Percentiles rank a stretch among this genome's conserved stretches.
Conservation (phyloP, 106 monocot genomes). For the Alisma plantagoaquatica region DNA sequence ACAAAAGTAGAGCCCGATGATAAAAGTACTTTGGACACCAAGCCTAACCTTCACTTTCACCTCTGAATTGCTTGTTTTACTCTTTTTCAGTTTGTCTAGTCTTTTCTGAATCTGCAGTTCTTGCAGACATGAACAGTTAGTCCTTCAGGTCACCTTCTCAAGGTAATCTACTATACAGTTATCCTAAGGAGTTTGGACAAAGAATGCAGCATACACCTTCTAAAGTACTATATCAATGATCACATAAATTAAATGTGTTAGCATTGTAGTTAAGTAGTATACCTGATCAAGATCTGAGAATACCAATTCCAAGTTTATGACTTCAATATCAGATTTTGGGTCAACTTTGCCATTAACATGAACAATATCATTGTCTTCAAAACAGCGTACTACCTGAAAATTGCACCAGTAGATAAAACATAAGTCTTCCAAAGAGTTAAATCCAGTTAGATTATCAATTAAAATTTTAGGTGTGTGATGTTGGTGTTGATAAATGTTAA, state of each 20-base stretch:
- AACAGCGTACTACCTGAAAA: conserved; percentile 91
- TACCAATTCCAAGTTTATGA: conserved; percentile 93
- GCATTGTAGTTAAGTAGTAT: too few relatives aligned
- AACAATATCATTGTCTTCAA: conserved; percentile 96
- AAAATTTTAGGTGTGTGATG: too few relatives aligned
- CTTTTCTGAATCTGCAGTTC: conserved; percentile 90
- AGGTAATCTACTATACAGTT: too few relatives aligned
- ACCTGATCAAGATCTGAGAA: conserved; percentile 99
- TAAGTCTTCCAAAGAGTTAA: too few relatives aligned
- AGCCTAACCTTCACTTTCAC: conserved; percentile 69
- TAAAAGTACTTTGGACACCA: not conserved
- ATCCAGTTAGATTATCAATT: too few relatives aligned
- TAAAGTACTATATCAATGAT: too few relatives aligned
- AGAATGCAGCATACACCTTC: too few relatives aligned
- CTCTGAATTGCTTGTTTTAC: conserved; percentile 80
- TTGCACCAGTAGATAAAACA: too few relatives aligned
- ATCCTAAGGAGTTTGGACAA: too few relatives aligned
- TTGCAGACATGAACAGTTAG: conserved; percentile 19
- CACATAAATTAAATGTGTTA: too few relatives aligned
- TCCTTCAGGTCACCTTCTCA: too few relatives aligned
- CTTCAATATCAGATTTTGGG: conserved; percentile 97
- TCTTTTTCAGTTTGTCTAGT: conserved; percentile 85
- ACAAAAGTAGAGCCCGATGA: not conserved
- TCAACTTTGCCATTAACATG: conserved; percentile 98
- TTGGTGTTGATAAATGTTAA: too few relatives aligned